Conservation (phyloP, 2,329 filamentous ascomycete species). For the Pseudovirgaria hyperparasitica region DNA sequence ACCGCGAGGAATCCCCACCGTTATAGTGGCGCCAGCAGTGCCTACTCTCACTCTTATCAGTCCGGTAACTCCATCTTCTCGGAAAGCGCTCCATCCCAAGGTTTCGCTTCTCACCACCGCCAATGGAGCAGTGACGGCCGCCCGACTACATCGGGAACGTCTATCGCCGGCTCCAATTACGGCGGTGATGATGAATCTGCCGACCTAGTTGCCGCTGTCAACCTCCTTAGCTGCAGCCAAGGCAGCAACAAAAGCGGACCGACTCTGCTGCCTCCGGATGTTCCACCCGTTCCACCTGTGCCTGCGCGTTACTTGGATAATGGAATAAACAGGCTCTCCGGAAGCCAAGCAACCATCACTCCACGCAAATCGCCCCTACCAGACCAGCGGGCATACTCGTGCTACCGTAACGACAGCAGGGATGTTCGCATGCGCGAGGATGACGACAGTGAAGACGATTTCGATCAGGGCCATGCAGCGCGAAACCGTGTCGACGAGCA, state of each 20-base stretch:
- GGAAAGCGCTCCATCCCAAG: conserved; percentile 39
- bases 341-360: conserved; percentile 37
- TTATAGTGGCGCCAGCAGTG: conserved; percentile 35
- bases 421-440: conserved; percentile 41
- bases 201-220: conserved; percentile 79
- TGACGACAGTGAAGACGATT: conserved; percentile 54
- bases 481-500: conserved; percentile 77
- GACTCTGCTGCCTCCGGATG: conserved; percentile 52
- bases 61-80: conserved; percentile 49
- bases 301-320: conserved; percentile 64
- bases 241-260: conserved; percentile 60
- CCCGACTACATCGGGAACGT: conserved; percentile 56
- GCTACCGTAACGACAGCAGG: conserved; percentile 29
- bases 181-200: conserved; percentile 59
- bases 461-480: conserved; percentile 39
- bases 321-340: conserved; percentile 41
- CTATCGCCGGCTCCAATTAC: conserved; percentile 49
- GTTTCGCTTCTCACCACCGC: conserved; percentile 49
- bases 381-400: conserved; percentile 52
- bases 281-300: conserved; percentile 78
- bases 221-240: conserved; percentile 83
- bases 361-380: conserved; percentile 49
- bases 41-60: conserved; percentile 66
- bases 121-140: conserved; percentile 65
- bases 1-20: conserved; percentile 28